Evolutionary conservation across 805 yeast genomes (phyloP), one percentile per base, ranked within the genome.

Genomic region (Candida ficus): DNA sequence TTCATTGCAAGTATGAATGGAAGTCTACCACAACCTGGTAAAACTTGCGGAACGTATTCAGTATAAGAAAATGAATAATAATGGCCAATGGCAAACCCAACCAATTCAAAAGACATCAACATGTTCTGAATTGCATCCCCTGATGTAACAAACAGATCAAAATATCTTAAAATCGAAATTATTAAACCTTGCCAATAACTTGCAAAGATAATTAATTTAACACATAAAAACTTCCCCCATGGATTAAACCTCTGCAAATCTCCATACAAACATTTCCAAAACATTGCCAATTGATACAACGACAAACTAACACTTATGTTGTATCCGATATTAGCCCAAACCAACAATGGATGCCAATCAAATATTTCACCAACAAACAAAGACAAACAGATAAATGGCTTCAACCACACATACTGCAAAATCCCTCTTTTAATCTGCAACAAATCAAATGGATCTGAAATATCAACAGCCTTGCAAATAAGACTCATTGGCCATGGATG

Each of bases 131-230:
- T 80, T 4, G 77, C 69, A 32, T 71, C 70, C 2, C 88, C 83
- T 13, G 65, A 49, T 11, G 61, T 50, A 33, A 50, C 42, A 13
- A 59, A 58, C 7, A 66, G 61, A 35, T 64, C 67, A 52, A 71
- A 49, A 55, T 71, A 66, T 62, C 73, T 66, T 33, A 83, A 53
- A 1, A 77, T 54, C 5, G 78, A 76, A 33, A 85, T 63, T 2
- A 80, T 48, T 8, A 83, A 64, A 30, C 59, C 88, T 58, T 93
- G 99, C 99, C 99, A 93, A 59, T 89, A 93, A n/a, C 96, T 85
- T 19, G 96, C 98, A 70, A 93, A 93, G 36, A 93, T 90, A 40
- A 93, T 88, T 47, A 89, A 71, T 57, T 93, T 93, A 35, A 93
- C 95, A 64, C 97, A 89, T 29, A 93, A 60, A 59, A 93, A 93